Evolutionary conservation across 2,329 filamentous ascomycete species (phyloP).

Genomic region (Cladosporium sp.): DNA sequence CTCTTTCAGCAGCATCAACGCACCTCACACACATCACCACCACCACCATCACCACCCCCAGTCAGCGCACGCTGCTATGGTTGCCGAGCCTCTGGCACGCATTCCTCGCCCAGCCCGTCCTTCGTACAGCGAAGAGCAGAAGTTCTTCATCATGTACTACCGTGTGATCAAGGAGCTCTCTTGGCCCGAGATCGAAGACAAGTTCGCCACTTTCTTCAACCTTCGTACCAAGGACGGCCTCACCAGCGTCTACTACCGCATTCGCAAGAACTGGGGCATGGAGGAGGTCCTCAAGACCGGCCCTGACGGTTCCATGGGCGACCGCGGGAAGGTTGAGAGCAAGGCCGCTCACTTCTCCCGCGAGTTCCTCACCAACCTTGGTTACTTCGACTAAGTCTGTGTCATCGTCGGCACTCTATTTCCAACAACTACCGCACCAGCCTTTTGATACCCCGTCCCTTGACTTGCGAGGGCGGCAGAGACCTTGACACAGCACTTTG

Average conservation of each 20-base stretch:
- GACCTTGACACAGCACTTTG: slow-evolving; percentile 4
- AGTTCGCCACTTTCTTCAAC: slow-evolving; percentile 13
- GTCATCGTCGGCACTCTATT: not conserved
- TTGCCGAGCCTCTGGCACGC: slow-evolving; percentile 6
- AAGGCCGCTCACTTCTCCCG: slow-evolving; percentile 26
- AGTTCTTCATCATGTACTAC: slow-evolving; percentile 31
- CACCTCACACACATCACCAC: not conserved
- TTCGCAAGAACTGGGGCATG: slow-evolving; percentile 30
- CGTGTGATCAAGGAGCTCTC: slow-evolving; percentile 25
- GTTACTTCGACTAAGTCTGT: slow-evolving; percentile 21
- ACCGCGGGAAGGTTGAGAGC: slow-evolving; percentile 24
- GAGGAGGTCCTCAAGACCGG: slow-evolving; percentile 30
- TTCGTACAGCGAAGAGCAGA: slow-evolving; percentile 32
- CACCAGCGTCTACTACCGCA: slow-evolving; percentile 32
- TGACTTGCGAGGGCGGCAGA: slow-evolving; percentile 4
- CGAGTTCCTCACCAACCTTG: slow-evolving; percentile 27
- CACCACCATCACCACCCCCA: slow-evolving; percentile 10
- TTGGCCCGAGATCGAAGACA: slow-evolving; percentile 27
- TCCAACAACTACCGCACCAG: not conserved
- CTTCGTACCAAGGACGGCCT: slow-evolving; percentile 29
- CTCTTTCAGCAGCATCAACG: slow-evolving; percentile 12
- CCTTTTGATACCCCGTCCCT: slow-evolving; percentile 6
- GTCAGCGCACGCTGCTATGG: not conserved
- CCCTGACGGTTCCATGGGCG: slow-evolving; percentile 22
- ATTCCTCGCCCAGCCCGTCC: slow-evolving; percentile 25